A percentile compares a stretch with the other conserved stretches of the same genome.
Evolutionary conservation across 176 grass and related monocot genomes (phyloP).

Genomic region (Eremochloa ophiuroides): DNA sequence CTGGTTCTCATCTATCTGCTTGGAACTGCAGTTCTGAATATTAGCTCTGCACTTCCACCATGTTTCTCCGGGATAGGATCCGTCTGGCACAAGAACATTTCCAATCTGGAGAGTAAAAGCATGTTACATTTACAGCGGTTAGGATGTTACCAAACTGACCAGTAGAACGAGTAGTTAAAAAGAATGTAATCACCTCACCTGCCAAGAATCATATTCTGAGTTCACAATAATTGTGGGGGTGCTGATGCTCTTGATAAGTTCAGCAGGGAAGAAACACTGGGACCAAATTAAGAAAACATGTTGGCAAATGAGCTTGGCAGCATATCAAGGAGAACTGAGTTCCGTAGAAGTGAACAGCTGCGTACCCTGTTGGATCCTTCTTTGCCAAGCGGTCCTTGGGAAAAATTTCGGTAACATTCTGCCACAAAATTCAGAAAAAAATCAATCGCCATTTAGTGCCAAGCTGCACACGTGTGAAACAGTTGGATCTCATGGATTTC

Average conservation of each 20-base stretch:
- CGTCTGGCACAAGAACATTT: constrained; percentile 27
- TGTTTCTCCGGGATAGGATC: constrained; percentile 18
- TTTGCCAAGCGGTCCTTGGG: constrained; percentile 44
- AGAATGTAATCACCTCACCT: constrained; percentile 31
- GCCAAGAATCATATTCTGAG: constrained; percentile 55
- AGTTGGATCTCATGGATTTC: no score
- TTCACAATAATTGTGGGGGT: constrained; percentile 60
- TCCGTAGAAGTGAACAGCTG: not conserved
- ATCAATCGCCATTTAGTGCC: not conserved
- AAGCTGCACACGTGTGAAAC: not conserved
- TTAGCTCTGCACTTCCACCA: constrained; percentile 44
- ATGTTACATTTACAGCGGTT: not conserved
- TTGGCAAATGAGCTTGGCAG: not conserved
- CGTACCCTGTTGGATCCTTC: constrained; percentile 21
- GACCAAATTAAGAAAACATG: no score
- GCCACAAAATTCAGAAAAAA: not conserved
- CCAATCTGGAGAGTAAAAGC: not conserved
- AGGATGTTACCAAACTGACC: not conserved
- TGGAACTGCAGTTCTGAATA: constrained; percentile 37
- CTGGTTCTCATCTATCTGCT: constrained; percentile 23
- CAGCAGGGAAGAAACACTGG: constrained; percentile 66
- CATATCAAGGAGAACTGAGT: not conserved
- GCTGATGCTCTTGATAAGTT: constrained; percentile 51
- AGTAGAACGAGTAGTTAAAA: no score
- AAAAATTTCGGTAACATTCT: constrained; percentile 53